These are phyloP conservation scores for Penicillium coffeae DNA, from an alignment of 495 filamentous ascomycete species.

Conservation along the genomic window DNA sequence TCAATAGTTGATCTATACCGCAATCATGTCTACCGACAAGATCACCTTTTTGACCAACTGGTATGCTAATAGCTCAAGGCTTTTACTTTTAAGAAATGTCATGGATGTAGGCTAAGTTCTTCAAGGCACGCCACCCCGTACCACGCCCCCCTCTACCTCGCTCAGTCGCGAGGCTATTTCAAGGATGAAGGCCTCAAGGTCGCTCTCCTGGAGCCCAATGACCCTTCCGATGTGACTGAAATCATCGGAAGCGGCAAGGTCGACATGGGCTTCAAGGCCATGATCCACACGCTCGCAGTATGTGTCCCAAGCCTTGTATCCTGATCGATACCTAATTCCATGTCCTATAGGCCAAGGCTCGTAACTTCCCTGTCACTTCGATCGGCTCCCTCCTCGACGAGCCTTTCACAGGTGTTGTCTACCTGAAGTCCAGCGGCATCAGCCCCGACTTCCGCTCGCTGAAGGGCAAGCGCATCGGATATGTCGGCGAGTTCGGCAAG, in stretches of 20 bases:
- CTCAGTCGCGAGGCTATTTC: conserved; percentile 67
- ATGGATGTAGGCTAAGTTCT: conserved; percentile 22
- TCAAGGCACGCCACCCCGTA: conserved; percentile 68
- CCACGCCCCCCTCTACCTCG: conserved; percentile 67
- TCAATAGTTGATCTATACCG: conserved; percentile 18
- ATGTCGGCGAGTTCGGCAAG: conserved; percentile 72
- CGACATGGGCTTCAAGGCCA: conserved; percentile 71
- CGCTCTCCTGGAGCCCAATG: conserved; percentile 66
- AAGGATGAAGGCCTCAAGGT: conserved; percentile 66
- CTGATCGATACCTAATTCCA: not conserved
- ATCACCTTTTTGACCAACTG: conserved; percentile 73
- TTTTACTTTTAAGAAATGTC: not conserved
- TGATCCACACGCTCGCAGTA: conserved; percentile 70
- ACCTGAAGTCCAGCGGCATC: conserved; percentile 65
- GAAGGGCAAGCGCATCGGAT: conserved; percentile 65
- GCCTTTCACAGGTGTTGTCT: conserved; percentile 69
- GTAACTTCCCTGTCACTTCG: conserved; percentile 62
- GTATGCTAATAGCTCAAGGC: conserved; percentile 33
- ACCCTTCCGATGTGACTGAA: conserved; percentile 68
- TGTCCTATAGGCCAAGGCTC: conserved; percentile 55
- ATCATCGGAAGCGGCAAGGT: conserved; percentile 68
- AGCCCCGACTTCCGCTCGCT: conserved; percentile 60
- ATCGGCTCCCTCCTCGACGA: conserved; percentile 67
- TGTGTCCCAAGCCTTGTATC: conserved; percentile 8
- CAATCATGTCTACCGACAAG: conserved; percentile 69